Evolutionary conservation across 2,329 filamentous ascomycete genomes (phyloP), one percentile per base, ranked within the genome.

Genomic region (Malbranchea cinnamomea): DNA sequence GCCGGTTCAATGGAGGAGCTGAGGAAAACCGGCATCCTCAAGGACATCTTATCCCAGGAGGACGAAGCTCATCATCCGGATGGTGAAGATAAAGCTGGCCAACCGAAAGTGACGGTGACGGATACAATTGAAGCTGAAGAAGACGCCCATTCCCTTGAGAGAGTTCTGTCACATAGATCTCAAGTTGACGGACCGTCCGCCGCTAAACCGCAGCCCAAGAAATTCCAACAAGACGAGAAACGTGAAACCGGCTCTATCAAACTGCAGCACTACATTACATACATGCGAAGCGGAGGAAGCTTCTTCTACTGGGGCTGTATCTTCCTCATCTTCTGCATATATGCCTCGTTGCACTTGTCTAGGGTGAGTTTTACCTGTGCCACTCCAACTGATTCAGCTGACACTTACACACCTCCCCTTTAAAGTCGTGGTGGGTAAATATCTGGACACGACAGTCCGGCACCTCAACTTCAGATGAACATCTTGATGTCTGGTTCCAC

Each of bases 181-280:
- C 31, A 33, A n/a, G n/a, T 12, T 16, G 9, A 13, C 8, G 2
- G 20, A 26, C 16, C 10, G 30, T 32, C 12, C 37, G 37, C 10
- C 33, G 38, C 8, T 26, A 32, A 10, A 38, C 23, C 32, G 34
- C 30, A 42, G 11, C 65, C 71, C 1, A 73, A 72, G 39, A 78
- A 82, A 49, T 87, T 85, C 40, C 69, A 80, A 15, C 74, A 83
- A 45, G 78, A 83, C 2, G 81, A 89, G 49, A 60, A 58, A n/a
- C 67, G 74, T 33, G 77, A 82, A 46, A 67, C 67, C 31, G 81
- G 81, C 1, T 67, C 73, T 4, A 71, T 87, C 18, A 75, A 75
- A 41, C 60, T 61, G 13, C 60, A 62, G 5, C 65, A 85, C n/a
- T 87, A 85, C 38, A 45, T 59, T 8, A 62, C 64, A 0, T 89